Evolutionary conservation across 2,329 filamentous ascomycete genomes (phyloP), one percentile per base, ranked within the genome.

Genomic region (Diaporthe aspalathi): DNA sequence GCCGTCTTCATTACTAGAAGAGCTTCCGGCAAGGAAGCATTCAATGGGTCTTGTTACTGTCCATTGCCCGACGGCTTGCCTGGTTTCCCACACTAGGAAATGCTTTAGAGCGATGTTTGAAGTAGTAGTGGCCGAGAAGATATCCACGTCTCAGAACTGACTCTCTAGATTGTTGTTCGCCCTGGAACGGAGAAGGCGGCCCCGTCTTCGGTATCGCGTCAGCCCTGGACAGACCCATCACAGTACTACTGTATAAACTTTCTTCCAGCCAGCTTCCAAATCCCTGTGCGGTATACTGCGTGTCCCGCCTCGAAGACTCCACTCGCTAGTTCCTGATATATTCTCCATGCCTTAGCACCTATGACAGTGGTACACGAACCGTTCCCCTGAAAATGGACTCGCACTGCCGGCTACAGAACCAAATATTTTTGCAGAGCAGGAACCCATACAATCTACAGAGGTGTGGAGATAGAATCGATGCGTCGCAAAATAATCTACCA

Each of bases 71-170:
- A n/a, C 52, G 20, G 20, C 1, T 22, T n/a, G 29, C 20, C 47
- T 2, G n/a, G 14, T 38, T 16, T 9, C 35, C 27, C 27, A 27
- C n/a, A 63, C 6, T 8, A 20, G 29, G 17, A 32, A n/a, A 20
- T 32, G n/a, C n/a, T n/a, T n/a, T n/a, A 1, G 9, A 16, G 43
- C 20, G 20, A 49, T 4, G 43, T 35, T 12, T 3, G 49, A 17
- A 49, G 17, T 35, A 5, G 32, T 32, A 43, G n/a, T 49, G 27
- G 11, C 60, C 24, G 27, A 35, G 20, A 29, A 47, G 27, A 49
- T 49, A 49, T 63, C 43, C 43, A 35, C 8, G 43, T 63, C 43
- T 9, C 60, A 22, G 7, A 20, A 49, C 60, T 49, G 60, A 63
- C 27, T 63, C 60, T 49, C 27, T 8, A 63, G 24, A 47, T 45